phyloP scores from a whole-genome alignment of 208 protist species.

The Polymyxa betae region DNA sequence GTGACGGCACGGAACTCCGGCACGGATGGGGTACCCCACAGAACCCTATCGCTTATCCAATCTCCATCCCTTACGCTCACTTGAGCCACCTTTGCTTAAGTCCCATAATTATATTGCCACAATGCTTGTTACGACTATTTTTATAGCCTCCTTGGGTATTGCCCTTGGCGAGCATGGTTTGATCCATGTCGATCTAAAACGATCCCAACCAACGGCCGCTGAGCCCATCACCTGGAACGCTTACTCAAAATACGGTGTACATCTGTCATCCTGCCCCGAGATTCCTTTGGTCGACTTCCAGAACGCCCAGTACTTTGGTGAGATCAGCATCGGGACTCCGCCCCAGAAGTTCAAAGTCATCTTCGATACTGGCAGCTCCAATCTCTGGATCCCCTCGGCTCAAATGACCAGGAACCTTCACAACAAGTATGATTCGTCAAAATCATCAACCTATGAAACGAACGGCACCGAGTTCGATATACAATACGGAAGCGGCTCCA shows the following conservation, averaged over 20 bases:
- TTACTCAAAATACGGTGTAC: neutral
- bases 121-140: too few species aligned
- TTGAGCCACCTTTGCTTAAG: too few species aligned
- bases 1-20: too few species aligned
- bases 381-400: conserved; percentile 69
- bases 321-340: conserved; percentile 67
- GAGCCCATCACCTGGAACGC: too few species aligned
- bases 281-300: conserved; percentile 56
- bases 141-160: too few species aligned
- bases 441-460: conserved; percentile 63
- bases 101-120: too few species aligned
- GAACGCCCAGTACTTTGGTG: conserved; percentile 68
- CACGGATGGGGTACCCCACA: too few species aligned
- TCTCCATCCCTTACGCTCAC: too few species aligned
- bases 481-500: conserved; percentile 80
- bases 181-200: too few species aligned
- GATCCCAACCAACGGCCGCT: too few species aligned
- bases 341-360: conserved; percentile 68
- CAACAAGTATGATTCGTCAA: conserved; percentile 59
- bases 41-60: too few species aligned
- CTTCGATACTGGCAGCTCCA: conserved; percentile 71
- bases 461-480: conserved; percentile 67
- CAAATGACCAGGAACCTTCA: conserved; percentile 57
- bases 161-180: too few species aligned
- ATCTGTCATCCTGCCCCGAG: neutral